These are phyloP conservation scores for Apiospora phragmitis DNA, from an alignment of 2,329 filamentous ascomycete genomes.

Conservation along the genomic window DNA sequence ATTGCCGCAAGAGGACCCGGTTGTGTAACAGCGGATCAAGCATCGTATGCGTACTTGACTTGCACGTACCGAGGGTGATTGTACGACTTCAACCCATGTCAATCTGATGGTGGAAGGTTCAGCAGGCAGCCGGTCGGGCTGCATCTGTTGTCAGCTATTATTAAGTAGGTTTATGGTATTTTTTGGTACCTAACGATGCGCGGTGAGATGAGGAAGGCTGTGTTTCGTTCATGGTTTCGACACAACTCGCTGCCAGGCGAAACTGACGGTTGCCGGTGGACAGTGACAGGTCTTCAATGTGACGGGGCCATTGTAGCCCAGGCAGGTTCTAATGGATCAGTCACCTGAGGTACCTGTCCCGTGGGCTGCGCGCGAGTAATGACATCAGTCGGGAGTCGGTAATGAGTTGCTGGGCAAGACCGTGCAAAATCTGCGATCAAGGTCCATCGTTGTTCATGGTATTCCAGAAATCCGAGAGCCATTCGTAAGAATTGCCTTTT, in stretches of 20 bases:
- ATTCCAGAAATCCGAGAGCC: not conserved
- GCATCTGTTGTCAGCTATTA: not conserved
- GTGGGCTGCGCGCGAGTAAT: not conserved
- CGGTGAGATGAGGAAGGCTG: not conserved
- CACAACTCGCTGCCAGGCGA: not conserved
- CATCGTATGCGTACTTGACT: not conserved
- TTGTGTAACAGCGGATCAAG: slow-evolving; percentile 3
- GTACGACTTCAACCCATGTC: not conserved
- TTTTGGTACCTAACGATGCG: not conserved
- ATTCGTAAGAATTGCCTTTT: slow-evolving; percentile 10
- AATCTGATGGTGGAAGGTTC: not conserved
- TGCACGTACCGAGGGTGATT: not conserved
- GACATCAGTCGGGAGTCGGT: not conserved
- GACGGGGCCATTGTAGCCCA: not conserved
- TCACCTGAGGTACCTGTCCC: not conserved
- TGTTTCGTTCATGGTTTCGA: not conserved
- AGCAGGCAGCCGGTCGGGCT: not conserved
- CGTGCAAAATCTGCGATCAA: not conserved
- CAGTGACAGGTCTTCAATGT: not conserved
- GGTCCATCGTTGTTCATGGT: not conserved
- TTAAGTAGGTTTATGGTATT: not conserved
- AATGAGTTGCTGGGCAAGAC: not conserved
- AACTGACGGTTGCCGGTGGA: not conserved
- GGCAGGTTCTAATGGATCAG: not conserved
- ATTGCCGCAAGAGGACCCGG: not conserved